Conservation (phyloP, 345 rosid species). For the Raphanus raphanistrum region DNA sequence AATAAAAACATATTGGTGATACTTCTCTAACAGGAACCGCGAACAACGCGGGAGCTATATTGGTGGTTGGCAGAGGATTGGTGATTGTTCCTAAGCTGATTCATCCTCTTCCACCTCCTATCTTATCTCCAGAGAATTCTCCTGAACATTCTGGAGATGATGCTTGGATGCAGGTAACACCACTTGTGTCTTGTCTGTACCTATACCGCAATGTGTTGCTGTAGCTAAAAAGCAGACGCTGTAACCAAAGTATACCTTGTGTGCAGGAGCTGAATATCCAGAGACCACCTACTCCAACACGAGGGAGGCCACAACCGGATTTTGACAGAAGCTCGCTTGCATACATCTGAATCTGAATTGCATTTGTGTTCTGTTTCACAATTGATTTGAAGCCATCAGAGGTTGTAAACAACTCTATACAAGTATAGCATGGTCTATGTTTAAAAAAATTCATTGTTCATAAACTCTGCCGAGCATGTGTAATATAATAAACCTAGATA, state of each 20-base stretch:
- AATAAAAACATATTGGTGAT: background rate
- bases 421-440: slow-evolving; percentile 31
- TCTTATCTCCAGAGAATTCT: slow-evolving; percentile 85
- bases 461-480: slow-evolving; percentile 25
- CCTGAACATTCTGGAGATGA: slow-evolving; percentile 79
- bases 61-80: slow-evolving; percentile 92
- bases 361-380: slow-evolving; percentile 18
- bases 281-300: slow-evolving; percentile 98
- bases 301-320: slow-evolving; percentile 94
- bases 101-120: slow-evolving; percentile 97
- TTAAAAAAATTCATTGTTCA: slow-evolving; percentile 29
- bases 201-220: no score
- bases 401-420: slow-evolving; percentile 38
- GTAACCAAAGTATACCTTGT: background rate
- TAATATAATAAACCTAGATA: slow-evolving; percentile 7
- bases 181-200: slow-evolving; percentile 2
- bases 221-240: no score
- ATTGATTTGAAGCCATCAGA: slow-evolving; percentile 38
- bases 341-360: slow-evolving; percentile 57
- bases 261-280: slow-evolving; percentile 92
- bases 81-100: slow-evolving; percentile 95
- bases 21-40: slow-evolving; percentile 74
- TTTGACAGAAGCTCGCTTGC: slow-evolving; percentile 90
- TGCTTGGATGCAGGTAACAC: slow-evolving; percentile 92
- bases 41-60: slow-evolving; percentile 97